These are phyloP conservation scores for Thielaviopsis euricoi DNA, from an alignment of 2,329 filamentous ascomycete species.

Conservation along the genomic window DNA sequence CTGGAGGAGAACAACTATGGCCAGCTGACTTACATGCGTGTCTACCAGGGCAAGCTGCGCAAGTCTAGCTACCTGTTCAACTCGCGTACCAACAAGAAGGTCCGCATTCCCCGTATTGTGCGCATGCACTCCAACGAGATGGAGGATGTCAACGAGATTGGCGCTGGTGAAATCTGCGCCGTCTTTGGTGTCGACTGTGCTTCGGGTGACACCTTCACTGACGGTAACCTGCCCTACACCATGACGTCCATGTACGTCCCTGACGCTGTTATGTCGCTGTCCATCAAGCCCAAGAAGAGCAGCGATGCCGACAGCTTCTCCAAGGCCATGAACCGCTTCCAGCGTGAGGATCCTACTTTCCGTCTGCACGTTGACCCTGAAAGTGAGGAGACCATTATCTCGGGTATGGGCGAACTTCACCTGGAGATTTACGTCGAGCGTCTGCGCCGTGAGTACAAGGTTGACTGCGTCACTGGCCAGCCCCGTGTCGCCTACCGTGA, in stretches of 20 bases:
- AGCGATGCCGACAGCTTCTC: constrained; percentile 89
- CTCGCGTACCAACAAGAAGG: constrained; percentile 84
- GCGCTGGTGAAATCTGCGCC: constrained; percentile 93
- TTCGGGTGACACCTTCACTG: constrained; percentile 95
- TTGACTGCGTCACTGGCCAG: constrained; percentile 88
- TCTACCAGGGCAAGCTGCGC: constrained; percentile 82
- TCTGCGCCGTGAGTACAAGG: constrained; percentile 89
- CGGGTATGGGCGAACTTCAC: constrained; percentile 94
- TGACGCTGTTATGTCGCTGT: constrained; percentile 93
- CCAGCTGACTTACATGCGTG: constrained; percentile 93
- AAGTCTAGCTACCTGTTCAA: constrained; percentile 90
- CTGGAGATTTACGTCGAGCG: constrained; percentile 96
- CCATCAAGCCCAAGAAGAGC: constrained; percentile 87
- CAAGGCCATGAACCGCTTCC: constrained; percentile 97
- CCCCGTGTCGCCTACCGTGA: constrained; percentile 95
- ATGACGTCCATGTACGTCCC: constrained; percentile 99
- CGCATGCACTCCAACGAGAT: constrained; percentile 99
- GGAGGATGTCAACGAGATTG: constrained; percentile 87
- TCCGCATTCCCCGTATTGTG: constrained; percentile 91
- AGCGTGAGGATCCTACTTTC: constrained; percentile 96
- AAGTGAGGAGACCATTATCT: constrained; percentile 93
- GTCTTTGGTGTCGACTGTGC: constrained; percentile 97
- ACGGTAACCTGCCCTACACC: constrained; percentile 77
- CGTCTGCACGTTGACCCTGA: constrained; percentile 82
- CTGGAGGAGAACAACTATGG: constrained; percentile 98